A percentile compares a stretch with the other conserved stretches of the same genome.
Evolutionary conservation across 306 rosid genomes (phyloP).

Genomic region (Ormosia emarginata): DNA sequence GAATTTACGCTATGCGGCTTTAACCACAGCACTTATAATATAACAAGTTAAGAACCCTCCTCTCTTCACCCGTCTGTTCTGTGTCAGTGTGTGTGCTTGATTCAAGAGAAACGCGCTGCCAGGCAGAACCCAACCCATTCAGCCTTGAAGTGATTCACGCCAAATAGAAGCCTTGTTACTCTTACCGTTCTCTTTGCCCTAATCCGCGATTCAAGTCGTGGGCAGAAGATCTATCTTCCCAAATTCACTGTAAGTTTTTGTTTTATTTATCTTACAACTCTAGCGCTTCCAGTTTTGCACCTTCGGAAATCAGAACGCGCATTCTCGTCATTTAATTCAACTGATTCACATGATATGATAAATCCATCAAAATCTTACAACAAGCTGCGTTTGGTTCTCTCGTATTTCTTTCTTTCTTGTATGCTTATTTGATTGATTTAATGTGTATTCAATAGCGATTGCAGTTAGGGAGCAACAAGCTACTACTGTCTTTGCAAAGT

Average conservation of each 20-base stretch:
- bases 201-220: not conserved
- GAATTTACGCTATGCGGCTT: slow-evolving; percentile 11
- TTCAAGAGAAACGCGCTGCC: not conserved
- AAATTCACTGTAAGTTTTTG: not conserved
- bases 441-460: not conserved
- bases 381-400: not conserved
- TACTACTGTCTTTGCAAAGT: not conserved
- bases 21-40: not conserved
- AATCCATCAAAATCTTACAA: not conserved
- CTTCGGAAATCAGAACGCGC: not conserved
- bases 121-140: not conserved
- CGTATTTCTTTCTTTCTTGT: not conserved
- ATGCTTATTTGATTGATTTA: not conserved
- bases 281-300: not conserved
- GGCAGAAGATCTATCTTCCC: not conserved
- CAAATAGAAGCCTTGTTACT: not conserved
- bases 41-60: too few relatives aligned
- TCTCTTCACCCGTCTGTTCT: too few relatives aligned
- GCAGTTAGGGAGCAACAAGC: slow-evolving; percentile 17
- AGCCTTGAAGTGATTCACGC: not conserved
- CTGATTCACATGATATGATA: not conserved
- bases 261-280: not conserved
- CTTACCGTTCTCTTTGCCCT: slow-evolving; percentile 17
- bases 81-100: not conserved
- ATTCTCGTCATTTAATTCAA: not conserved